Conservation (phyloP, 2,329 filamentous ascomycete genomes). For the Calonectria hongkongensis region DNA sequence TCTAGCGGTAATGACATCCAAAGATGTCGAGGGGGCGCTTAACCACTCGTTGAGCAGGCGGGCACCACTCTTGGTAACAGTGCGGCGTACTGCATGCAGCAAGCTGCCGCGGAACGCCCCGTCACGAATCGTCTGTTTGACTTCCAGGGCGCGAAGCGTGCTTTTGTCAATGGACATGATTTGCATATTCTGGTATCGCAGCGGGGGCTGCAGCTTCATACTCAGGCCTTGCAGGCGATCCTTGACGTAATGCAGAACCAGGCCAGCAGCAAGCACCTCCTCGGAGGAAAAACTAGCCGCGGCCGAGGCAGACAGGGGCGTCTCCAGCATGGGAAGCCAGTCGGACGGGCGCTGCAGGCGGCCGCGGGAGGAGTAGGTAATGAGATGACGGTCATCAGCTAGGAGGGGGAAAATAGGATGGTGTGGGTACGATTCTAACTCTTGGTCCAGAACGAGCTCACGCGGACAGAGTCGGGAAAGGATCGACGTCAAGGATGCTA, state of each 20-base stretch:
- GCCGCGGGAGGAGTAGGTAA: constrained; percentile 80
- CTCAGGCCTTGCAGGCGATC: constrained; percentile 84
- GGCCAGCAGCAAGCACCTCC: constrained; percentile 85
- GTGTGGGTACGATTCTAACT: constrained; percentile 73
- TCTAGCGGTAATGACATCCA: constrained; percentile 84
- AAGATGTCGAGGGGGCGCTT: constrained; percentile 92
- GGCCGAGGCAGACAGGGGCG: constrained; percentile 74
- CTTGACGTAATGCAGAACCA: constrained; percentile 89
- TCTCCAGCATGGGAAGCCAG: constrained; percentile 88
- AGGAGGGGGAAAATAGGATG: constrained; percentile 80
- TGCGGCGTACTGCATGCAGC: constrained; percentile 90
- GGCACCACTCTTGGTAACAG: constrained; percentile 93
- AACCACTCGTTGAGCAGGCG: constrained; percentile 89
- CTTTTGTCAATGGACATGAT: constrained; percentile 95
- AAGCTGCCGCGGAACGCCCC: constrained; percentile 87
- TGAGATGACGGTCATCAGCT: constrained; percentile 83
- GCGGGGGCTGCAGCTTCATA: constrained; percentile 89
- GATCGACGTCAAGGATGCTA: constrained; percentile 84
- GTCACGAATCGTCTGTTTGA: constrained; percentile 90
- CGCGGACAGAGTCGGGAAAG: constrained; percentile 88
- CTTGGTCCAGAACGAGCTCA: constrained; percentile 87
- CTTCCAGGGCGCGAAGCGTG: constrained; percentile 91
- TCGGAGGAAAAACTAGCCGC: constrained; percentile 75
- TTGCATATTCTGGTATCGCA: constrained; percentile 82
- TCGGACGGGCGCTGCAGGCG: constrained; percentile 71